Base-by-base conservation (phyloP, 768 basidiomycete genomes). In the Lentinula sp. region DNA sequence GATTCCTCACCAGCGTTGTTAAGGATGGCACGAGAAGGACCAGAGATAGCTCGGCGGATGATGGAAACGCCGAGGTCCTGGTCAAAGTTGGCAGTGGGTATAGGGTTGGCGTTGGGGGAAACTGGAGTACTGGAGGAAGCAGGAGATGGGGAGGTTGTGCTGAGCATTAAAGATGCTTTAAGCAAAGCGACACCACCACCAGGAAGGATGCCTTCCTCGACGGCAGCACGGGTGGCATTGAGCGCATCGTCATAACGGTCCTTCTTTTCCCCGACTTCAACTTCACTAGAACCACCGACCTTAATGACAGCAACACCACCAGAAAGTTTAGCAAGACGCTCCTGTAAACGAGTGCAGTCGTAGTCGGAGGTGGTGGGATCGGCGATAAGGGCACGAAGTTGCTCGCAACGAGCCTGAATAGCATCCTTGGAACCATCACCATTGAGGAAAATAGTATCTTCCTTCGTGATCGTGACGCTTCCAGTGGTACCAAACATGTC, bases 261-360 rank as follows among this genome's bases (percentile, higher is more conserved):
- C 86, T 98, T 97, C 92, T 98, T 98, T 84, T 98, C 96, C 6
- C 95, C 83, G 62, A 98, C 96, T 76, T 98, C 96, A 56, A 98
- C 96, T 74, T 98, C 96, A 57, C 83, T 86, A 23, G 88, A 78
- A 16, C 96, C 96, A 60, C 96, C 96, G 63, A 98, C 96, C 76
- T 93, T 95, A 83, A 98, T 98, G 75, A 98, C 95, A 15, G 96
- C 96, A 51, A 98, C 96, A 75, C 96, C 95, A 49, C 96, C 96
- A 48, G 84, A 85, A 57, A 98, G 81, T 83, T 99, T 98, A 64
- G 96, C 96, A 49, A 99, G 83, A 65, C 96, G 91, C 73, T 98
- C 96, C 73, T 98, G 95, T 55, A 99, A 84, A 78, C 97, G 98
- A 65, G 87, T 87, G 70, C 86, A 83, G 84, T 99, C 95, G 72